Evolutionary conservation across 2,329 filamentous ascomycete species (phyloP).

Genomic region (Calonectria hongkongensis): DNA sequence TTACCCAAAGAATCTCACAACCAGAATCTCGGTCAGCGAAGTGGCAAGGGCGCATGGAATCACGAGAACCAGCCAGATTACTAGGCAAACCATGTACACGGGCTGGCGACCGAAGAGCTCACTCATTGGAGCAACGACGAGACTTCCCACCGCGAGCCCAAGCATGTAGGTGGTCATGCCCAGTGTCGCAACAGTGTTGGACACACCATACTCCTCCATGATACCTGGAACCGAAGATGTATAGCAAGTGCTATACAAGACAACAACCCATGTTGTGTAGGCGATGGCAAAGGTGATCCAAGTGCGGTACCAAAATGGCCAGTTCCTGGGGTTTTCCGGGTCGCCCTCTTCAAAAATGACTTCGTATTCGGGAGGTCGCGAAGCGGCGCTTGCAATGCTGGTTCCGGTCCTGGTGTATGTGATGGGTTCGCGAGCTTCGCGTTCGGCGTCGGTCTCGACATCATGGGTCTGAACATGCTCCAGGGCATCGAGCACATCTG

Average conservation of each 20-base stretch:
- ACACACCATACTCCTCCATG: slow-evolving; percentile 77
- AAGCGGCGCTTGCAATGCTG: slow-evolving; percentile 65
- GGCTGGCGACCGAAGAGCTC: slow-evolving; percentile 81
- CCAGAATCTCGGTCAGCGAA: slow-evolving; percentile 80
- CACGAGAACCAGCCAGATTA: slow-evolving; percentile 79
- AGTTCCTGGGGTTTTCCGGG: slow-evolving; percentile 80
- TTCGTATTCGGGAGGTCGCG: slow-evolving; percentile 78
- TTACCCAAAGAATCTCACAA: slow-evolving; percentile 83
- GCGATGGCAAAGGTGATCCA: slow-evolving; percentile 68
- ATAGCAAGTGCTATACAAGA: slow-evolving; percentile 87
- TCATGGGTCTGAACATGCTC: slow-evolving; percentile 62
- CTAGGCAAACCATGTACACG: slow-evolving; percentile 82
- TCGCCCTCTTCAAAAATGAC: slow-evolving; percentile 82
- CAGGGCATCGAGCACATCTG: slow-evolving; percentile 59
- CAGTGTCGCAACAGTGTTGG: slow-evolving; percentile 79
- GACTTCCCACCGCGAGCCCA: slow-evolving; percentile 82
- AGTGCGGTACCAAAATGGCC: slow-evolving; percentile 71
- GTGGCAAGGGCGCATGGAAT: slow-evolving; percentile 83
- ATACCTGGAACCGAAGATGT: slow-evolving; percentile 83
- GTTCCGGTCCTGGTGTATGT: slow-evolving; percentile 64
- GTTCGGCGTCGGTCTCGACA: slow-evolving; percentile 63
- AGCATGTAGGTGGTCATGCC: slow-evolving; percentile 87
- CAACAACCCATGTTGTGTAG: slow-evolving; percentile 70
- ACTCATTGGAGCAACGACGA: slow-evolving; percentile 84
- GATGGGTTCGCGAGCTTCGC: slow-evolving; percentile 66